Percentiles rank a stretch among this genome's conserved stretches.
Evolutionary conservation across 192 early-diverging fungal species (phyloP).

Genomic region (Phlyctochytrium bullatum): DNA sequence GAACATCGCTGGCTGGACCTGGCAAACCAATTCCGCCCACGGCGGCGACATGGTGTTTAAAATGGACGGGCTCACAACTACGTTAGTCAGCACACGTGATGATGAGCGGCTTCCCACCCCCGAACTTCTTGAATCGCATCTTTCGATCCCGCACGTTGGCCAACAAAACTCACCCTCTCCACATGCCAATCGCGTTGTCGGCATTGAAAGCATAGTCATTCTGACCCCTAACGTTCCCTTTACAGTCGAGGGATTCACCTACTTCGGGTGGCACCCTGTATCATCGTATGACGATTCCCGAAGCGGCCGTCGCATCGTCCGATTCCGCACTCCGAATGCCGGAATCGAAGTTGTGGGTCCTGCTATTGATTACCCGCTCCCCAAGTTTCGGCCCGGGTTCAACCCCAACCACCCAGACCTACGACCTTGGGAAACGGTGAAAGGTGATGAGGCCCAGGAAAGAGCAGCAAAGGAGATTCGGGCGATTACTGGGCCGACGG

Average conservation of each 20-base stretch:
- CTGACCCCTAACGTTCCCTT: background rate
- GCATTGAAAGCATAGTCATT: background rate
- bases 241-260: background rate
- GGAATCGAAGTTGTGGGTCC: background rate
- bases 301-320: background rate
- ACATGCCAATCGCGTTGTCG: background rate
- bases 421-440: conserved; percentile 1
- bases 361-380: background rate
- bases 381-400: background rate
- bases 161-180: background rate
- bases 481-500: background rate
- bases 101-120: background rate
- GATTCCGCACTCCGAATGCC: background rate
- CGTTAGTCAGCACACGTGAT: background rate
- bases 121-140: background rate
- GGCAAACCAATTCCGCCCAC: background rate
- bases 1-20: background rate
- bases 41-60: background rate
- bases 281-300: background rate
- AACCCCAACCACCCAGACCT: background rate
- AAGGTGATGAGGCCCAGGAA: background rate
- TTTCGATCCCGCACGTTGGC: background rate
- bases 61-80: background rate
- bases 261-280: background rate
- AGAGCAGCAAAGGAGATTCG: background rate